Base-by-base conservation (phyloP, 495 filamentous ascomycete species). In the Lepidopterella palustris region DNA sequence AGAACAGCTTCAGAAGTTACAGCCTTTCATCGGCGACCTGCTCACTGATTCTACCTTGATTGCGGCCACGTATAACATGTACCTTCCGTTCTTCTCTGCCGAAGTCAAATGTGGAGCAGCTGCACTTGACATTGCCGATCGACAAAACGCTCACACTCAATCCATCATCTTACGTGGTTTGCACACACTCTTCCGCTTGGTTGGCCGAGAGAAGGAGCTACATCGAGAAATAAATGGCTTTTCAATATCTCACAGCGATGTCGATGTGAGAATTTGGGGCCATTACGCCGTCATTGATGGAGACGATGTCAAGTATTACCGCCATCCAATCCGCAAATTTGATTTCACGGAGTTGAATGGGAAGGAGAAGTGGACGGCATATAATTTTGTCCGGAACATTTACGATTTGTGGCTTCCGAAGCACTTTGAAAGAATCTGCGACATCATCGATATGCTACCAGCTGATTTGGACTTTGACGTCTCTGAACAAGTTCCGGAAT, bases 261-360 rank as follows among this genome's bases (percentile, higher is more conserved):
- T 40, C 24, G 54, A 45, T 18, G 39, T 57, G 13, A 45, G 59
- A 21, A 58, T 61, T 42, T 61, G 58, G 50, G 68, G 68, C 23
- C 55, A 70, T 56, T 68, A 70, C 48, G 45, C 60, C 53, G 53
- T 67, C 13, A 59, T 71, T 45, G 47, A 68, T 26, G 68, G 55
- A 29, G 26, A 40, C 11, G 52, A 55, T 18, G 24, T 32, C 32
- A 63, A 56, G 29, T 62, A 62, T 39, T 57, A 57, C 21, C 27
- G 27, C 6, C 27, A 57, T 21, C 24, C 24, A 25, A 57, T 57
- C 25, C 5, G n/a, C 15, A 28, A 45, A 26, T 57, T 57, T 48
- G 27, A 28, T 31, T 24, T 57, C 27, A 47, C 27, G 39, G 32
- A 45, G 27, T 11, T 47, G 27, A 21, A 45, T 21, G n/a, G 39